Percentiles rank a stretch among this genome's conserved stretches.
Evolutionary conservation across 2,329 filamentous ascomycete species (phyloP).

Genomic region (Monosporascus sp.): DNA sequence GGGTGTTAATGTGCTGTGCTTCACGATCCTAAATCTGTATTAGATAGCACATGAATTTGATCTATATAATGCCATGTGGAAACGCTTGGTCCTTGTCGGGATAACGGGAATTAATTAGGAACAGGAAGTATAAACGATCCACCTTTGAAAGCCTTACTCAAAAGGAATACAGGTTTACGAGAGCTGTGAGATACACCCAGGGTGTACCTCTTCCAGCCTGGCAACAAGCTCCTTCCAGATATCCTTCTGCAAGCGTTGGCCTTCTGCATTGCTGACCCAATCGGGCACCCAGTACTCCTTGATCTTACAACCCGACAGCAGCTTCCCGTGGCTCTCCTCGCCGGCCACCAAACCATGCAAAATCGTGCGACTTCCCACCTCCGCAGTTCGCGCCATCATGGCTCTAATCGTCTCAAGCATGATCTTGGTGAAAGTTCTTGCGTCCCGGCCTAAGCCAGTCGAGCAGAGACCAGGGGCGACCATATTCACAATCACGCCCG

Average conservation of each 20-base stretch:
- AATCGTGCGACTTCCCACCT: constrained; percentile 6
- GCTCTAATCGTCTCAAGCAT: too few relatives aligned
- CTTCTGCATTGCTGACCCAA: constrained; percentile 8
- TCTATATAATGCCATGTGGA: too few relatives aligned
- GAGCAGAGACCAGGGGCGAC: constrained; percentile 8
- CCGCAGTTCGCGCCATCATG: not conserved
- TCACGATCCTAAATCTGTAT: too few relatives aligned
- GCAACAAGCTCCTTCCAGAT: constrained; percentile 5
- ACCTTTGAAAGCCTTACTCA: too few relatives aligned
- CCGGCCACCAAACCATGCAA: constrained; percentile 4
- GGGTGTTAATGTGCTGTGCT: too few relatives aligned
- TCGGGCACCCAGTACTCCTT: constrained; percentile 13
- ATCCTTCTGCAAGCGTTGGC: not conserved
- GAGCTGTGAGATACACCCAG: constrained; percentile 3
- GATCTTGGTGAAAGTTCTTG: too few relatives aligned
- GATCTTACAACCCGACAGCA: constrained; percentile 9
- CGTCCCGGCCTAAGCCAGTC: constrained; percentile 3
- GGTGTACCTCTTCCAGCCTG: constrained; percentile 3
- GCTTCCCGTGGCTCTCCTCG: constrained; percentile 6
- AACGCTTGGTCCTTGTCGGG: too few relatives aligned
- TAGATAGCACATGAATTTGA: too few relatives aligned
- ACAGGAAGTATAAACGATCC: too few relatives aligned
- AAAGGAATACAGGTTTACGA: too few relatives aligned
- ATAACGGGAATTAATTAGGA: too few relatives aligned
- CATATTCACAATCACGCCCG: constrained; percentile 6